Base-by-base conservation (phyloP, 306 rosid genomes). In the Lathyrus aphaca region DNA sequence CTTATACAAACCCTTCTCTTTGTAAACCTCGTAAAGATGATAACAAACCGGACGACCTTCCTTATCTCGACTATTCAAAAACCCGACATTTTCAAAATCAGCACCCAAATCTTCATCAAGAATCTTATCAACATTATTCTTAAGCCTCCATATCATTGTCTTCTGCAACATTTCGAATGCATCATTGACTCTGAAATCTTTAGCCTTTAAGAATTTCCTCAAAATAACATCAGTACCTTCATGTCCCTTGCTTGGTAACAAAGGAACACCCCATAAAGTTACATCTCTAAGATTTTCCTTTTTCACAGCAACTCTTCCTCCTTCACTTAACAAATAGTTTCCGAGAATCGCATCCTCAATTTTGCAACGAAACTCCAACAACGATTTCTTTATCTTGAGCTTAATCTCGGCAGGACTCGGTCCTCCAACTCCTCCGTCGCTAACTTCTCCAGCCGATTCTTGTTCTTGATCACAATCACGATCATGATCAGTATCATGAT, bases 231-330 rank as follows among this genome's bases (percentile, higher is more conserved):
- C 91, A 0, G 92, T 88, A 3, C 91, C 95, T 46, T 87, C 83
- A 17, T 94, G 88, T 54, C 82, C 83, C 85, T 87, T 88, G 59
- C 97, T 90, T 2, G 97, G 95, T 49, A 91, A 64, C 61, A 91
- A 82, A 16, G 99, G 99, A 4, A 94, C 81, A 12, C 89, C 99
- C 97, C 97, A 94, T 1, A 91, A 72, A 4, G 86, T 43, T 12
- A 84, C 69, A 5, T 83, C 89, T 60, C 81, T 78, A 0, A 82
- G 77, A 0, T 74, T 15, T 56, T 77, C 84, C 68, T n/a, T 80
- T 1, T 67, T 50, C 19, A 54, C 44, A 0, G 16, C 12, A 3
- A 38, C 23, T 12, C 79, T 11, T 40, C 37, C 25, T 42, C 14
- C 64, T 69, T 85, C 81, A 8, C 84, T 84, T 4, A 88, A 40